Percentiles rank a stretch among this genome's conserved stretches.
Evolutionary conservation across 2,329 filamentous ascomycete species (phyloP).

Genomic region (Aspergillus fischeri): DNA sequence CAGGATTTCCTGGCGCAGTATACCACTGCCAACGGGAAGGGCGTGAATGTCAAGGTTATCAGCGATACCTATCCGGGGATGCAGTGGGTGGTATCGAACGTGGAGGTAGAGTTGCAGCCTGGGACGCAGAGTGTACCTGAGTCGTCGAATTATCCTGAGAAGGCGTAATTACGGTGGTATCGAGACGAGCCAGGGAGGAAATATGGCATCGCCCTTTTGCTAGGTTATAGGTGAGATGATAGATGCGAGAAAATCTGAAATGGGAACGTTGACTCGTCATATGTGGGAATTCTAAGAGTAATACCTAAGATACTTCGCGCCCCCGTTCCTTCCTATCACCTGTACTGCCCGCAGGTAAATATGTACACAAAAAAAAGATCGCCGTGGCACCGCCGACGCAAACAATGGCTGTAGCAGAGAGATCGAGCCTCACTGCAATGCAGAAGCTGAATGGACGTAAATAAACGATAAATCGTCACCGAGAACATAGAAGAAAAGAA

Average conservation of each 20-base stretch:
- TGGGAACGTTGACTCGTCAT: background rate
- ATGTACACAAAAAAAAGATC: background rate
- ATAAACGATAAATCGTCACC: background rate
- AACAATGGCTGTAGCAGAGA: background rate
- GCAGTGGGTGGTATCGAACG: conserved; percentile 51
- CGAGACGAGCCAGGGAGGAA: background rate
- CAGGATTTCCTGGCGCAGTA: conserved; percentile 13
- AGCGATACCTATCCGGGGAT: conserved; percentile 88
- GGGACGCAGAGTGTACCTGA: conserved; percentile 13
- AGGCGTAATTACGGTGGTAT: conserved; percentile 1
- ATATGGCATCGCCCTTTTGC: background rate
- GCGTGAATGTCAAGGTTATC: conserved; percentile 68
- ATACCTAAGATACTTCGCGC: background rate
- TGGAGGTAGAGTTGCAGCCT: conserved; percentile 47
- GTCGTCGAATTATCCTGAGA: conserved; percentile 13
- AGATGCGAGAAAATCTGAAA: background rate
- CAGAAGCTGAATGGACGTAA: background rate
- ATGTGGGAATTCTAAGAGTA: background rate
- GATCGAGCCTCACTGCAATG: background rate
- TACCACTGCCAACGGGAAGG: conserved; percentile 47
- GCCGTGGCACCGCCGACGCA: background rate
- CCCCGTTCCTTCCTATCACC: background rate
- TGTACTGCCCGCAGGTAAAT: background rate
- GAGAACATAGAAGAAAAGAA: background rate
- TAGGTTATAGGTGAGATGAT: background rate